Conservation (phyloP, 305 asterid genomes). For the Ilex paraguariensis region DNA sequence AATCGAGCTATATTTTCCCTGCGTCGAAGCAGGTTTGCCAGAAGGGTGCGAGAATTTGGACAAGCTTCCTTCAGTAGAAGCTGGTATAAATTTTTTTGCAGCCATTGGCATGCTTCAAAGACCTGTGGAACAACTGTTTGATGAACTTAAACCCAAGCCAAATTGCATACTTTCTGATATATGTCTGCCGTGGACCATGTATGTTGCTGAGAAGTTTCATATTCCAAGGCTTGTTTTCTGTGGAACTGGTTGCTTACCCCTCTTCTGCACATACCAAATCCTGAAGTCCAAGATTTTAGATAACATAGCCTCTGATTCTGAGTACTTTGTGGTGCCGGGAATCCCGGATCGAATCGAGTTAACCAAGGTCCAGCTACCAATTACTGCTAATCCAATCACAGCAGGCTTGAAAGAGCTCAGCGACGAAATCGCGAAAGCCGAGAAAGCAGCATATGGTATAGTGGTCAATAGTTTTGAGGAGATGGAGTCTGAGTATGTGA, state of each 20-base stretch:
- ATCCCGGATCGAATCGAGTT: conserved; percentile 39
- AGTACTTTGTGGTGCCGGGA: conserved; percentile 39
- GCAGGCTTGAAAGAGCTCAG: no score
- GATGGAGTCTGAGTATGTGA: background rate
- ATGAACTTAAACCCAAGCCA: conserved; percentile 21
- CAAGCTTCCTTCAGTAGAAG: conserved; percentile 21
- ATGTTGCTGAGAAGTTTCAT: conserved; percentile 14
- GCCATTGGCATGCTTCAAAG: conserved; percentile 18
- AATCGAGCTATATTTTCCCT: conserved; percentile 28
- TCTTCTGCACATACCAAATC: background rate
- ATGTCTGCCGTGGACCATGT: conserved; percentile 31
- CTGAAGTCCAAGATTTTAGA: background rate
- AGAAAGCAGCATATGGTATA: background rate
- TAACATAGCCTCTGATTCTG: conserved; percentile 20
- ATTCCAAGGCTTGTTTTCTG: conserved; percentile 55
- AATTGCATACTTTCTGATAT: conserved; percentile 50
- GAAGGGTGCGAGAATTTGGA: conserved; percentile 42
- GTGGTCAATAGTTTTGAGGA: background rate
- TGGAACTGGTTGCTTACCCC: conserved; percentile 58
- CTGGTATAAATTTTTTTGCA: conserved; percentile 8
- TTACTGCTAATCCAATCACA: background rate
- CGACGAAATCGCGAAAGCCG: background rate
- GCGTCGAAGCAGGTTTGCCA: conserved; percentile 40
- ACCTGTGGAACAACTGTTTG: conserved; percentile 12
- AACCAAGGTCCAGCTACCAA: conserved; percentile 29